Conservation (phyloP, 208 protist species). For the Acanthamoeba sp. region DNA sequence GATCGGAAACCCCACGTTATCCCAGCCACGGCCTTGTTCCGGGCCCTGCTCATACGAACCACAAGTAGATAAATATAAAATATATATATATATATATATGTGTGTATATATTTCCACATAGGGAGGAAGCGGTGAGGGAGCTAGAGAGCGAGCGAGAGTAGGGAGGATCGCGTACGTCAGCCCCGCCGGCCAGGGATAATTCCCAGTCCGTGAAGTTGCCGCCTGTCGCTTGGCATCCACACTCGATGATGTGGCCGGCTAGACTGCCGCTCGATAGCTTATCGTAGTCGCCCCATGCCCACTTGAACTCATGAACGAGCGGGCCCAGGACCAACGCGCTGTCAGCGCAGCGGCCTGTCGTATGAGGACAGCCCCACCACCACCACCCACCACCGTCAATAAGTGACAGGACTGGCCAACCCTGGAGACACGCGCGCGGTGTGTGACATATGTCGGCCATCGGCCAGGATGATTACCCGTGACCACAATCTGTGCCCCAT, state of each 20-base stretch:
- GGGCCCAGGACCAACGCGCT: constrained; percentile 80
- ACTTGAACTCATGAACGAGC: constrained; percentile 82
- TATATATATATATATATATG: no score
- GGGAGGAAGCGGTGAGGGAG: not conserved
- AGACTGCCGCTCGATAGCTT: constrained; percentile 77
- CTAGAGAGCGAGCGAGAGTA: not conserved
- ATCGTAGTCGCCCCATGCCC: constrained; percentile 80
- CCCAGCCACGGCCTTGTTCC: constrained; percentile 43
- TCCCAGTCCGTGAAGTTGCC: constrained; percentile 82
- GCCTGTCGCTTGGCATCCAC: constrained; percentile 79
- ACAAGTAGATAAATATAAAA: no score
- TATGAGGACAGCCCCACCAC: no score
- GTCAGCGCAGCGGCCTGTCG: constrained; percentile 78
- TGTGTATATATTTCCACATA: no score
- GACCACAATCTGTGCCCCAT: constrained; percentile 78
- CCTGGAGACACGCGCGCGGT: no score
- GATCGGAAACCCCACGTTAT: constrained; percentile 84
- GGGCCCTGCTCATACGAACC: not conserved
- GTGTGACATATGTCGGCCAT: not conserved
- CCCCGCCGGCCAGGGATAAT: constrained; percentile 46
- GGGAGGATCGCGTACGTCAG: not conserved
- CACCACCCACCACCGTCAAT: no score
- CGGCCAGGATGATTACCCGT: constrained; percentile 53
- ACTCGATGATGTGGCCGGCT: constrained; percentile 84
- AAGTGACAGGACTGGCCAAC: no score